These are phyloP conservation scores for Paecilomyces dactylethromorphus DNA, from an alignment of 2,329 filamentous ascomycete species.

Conservation along the genomic window DNA sequence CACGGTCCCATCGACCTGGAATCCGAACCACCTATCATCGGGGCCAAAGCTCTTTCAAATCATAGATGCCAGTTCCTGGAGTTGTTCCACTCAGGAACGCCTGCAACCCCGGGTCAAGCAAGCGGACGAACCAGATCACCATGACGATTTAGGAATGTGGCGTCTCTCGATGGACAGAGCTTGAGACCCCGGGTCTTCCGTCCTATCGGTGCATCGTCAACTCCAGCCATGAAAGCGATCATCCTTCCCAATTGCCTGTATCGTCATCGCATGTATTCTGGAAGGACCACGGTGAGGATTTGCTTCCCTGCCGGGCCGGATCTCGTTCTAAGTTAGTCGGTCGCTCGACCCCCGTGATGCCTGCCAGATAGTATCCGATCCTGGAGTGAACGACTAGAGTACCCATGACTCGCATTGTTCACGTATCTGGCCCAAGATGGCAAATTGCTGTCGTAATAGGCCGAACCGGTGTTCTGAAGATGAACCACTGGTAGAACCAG, in stretches of 20 bases:
- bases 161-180: background rate
- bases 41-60: background rate
- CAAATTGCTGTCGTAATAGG: background rate
- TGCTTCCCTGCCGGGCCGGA: background rate
- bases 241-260: background rate
- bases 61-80: background rate
- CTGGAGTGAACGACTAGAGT: background rate
- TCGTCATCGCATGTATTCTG: background rate
- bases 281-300: background rate
- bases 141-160: background rate
- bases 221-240: slow-evolving; percentile 2
- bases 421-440: background rate
- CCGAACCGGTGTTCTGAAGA: background rate
- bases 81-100: background rate
- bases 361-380: background rate
- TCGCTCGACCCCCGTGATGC: background rate
- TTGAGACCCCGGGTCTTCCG: background rate
- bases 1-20: background rate
- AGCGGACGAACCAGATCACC: background rate
- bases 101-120: background rate
- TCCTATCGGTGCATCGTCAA: slow-evolving; percentile 2
- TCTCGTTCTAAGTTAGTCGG: background rate
- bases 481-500: background rate
- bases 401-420: background rate
- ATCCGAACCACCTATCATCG: background rate